phyloP scores from a whole-genome alignment of 371 early-diverging fungal species.

The Basidiobolus meristosporus region DNA sequence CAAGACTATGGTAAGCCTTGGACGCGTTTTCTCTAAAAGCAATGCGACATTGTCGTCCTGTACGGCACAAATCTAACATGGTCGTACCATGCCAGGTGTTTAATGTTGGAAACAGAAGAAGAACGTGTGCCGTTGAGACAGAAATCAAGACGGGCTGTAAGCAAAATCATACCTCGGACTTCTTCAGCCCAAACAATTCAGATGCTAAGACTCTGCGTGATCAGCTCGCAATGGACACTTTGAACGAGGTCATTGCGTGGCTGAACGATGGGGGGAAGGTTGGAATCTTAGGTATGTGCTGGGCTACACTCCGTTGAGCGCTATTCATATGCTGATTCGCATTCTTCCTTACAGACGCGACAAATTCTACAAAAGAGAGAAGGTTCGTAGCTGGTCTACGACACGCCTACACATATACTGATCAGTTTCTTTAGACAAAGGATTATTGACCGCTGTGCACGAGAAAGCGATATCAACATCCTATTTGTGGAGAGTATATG shows the following conservation, averaged over 20 bases:
- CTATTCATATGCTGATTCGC: neutral
- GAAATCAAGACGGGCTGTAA: conserved; percentile 1
- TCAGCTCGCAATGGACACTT: conserved; percentile 47
- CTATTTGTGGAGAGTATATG: conserved; percentile 57
- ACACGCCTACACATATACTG: neutral
- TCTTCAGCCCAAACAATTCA: conserved; percentile 64
- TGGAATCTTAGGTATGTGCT: conserved; percentile 42
- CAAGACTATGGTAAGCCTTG: conserved; percentile 25
- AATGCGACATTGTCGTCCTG: no score
- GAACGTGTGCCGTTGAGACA: conserved; percentile 15
- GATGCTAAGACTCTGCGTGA: conserved; percentile 47
- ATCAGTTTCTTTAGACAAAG: conserved; percentile 14
- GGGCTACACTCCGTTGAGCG: neutral
- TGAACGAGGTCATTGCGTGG: conserved; percentile 69
- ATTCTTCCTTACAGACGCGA: conserved; percentile 33
- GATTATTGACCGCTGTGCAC: conserved; percentile 34
- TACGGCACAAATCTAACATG: neutral
- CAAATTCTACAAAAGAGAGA: conserved; percentile 61
- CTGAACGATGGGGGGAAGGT: conserved; percentile 48
- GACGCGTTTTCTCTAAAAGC: no score
- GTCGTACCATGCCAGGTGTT: conserved; percentile 26
- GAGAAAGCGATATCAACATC: conserved; percentile 27
- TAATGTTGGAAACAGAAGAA: conserved; percentile 72
- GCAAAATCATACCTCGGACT: conserved; percentile 25
- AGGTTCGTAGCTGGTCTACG: conserved; percentile 14